Evolutionary conservation across 208 protist genomes (phyloP), one percentile per base, ranked within the genome.

Genomic region (Trypanosoma grayi): DNA sequence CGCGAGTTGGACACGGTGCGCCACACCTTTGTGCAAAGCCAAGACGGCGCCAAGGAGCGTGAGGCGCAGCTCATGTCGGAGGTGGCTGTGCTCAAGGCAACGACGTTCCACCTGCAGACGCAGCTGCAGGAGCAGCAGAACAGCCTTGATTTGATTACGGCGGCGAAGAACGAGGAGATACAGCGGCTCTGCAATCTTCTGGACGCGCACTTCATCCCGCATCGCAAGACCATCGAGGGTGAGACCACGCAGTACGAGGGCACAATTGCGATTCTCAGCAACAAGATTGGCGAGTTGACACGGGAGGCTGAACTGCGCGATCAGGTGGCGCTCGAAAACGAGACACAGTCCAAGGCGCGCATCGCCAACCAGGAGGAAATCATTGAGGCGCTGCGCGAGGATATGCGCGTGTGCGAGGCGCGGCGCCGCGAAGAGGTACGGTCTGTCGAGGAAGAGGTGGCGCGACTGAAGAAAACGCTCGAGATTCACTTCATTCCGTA

Each of bases 201-300:
- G 11, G 87, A 92, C 51, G 81, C 83, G 5, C 73, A 91, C 44
- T 91, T 92, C 70, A 87, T 92, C 56, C 85, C 85, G 3, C 76
- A 92, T 50, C 72, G 88, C 33, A 64, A 81, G 48, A 73, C 76
- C 7, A 79, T 81, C 0, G 75, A 87, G 51, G 52, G 66, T 55
- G 43, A 48, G 57, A 34, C 62, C 8, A 73, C 59, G n/a, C 58
- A 59, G 16, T 36, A 66, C 8, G 60, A 65, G 18, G 72, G 70
- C 16, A 73, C 60, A 20, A 47, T 88, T 11, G 73, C 73, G 13
- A 59, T 77, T 30, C 44, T 87, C 22, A 66, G 61, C 18, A 74
- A 81, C 6, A 70, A 87, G 33, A 59, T 92, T 10, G 66, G 60
- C 2, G 43, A 55, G 13, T 37, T 84, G 55, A 75, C 75, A 30